A percentile compares a stretch with the other conserved stretches of the same genome.
Conservation (phyloP, 2,329 filamentous ascomycete genomes). For the Alternaria consortialis region DNA sequence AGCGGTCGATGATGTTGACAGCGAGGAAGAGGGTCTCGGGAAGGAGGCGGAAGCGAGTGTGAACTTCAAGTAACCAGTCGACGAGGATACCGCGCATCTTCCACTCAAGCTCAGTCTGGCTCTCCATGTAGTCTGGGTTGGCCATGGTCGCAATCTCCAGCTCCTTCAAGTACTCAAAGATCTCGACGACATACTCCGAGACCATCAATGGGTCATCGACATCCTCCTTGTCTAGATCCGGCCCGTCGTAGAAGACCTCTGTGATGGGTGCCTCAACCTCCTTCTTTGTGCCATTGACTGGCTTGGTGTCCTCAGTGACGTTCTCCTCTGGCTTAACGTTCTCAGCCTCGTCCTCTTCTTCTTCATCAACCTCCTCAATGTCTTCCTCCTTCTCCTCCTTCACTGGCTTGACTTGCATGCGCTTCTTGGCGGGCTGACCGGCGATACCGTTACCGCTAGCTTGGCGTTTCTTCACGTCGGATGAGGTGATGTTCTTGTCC, state of each 20-base stretch:
- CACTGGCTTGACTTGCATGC: constrained; percentile 64
- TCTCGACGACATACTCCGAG: constrained; percentile 94
- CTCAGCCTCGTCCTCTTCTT: constrained; percentile 61
- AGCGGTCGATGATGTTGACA: constrained; percentile 98
- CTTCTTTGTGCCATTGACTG: constrained; percentile 29
- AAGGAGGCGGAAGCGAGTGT: constrained; percentile 93
- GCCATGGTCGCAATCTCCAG: constrained; percentile 83
- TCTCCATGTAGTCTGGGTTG: constrained; percentile 93
- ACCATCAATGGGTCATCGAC: constrained; percentile 96
- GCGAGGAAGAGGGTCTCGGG: constrained; percentile 96
- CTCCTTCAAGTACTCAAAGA: constrained; percentile 93
- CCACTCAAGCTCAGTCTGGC: constrained; percentile 96
- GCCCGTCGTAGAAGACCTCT: constrained; percentile 46
- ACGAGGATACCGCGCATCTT: constrained; percentile 97
- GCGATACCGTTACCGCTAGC: constrained; percentile 76
- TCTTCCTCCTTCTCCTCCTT: constrained; percentile 63
- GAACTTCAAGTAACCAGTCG: constrained; percentile 98
- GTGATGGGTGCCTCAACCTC: constrained; percentile 32
- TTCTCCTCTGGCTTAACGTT: constrained; percentile 64
- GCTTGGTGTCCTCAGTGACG: constrained; percentile 54
- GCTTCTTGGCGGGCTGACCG: constrained; percentile 73
- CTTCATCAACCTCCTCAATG: constrained; percentile 61
- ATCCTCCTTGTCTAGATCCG: constrained; percentile 84
- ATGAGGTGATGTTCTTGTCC: constrained; percentile 69
- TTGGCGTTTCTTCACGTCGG: constrained; percentile 78